phyloP scores from a whole-genome alignment of 768 basidiomycete species.

The Kwoniella sp. region DNA sequence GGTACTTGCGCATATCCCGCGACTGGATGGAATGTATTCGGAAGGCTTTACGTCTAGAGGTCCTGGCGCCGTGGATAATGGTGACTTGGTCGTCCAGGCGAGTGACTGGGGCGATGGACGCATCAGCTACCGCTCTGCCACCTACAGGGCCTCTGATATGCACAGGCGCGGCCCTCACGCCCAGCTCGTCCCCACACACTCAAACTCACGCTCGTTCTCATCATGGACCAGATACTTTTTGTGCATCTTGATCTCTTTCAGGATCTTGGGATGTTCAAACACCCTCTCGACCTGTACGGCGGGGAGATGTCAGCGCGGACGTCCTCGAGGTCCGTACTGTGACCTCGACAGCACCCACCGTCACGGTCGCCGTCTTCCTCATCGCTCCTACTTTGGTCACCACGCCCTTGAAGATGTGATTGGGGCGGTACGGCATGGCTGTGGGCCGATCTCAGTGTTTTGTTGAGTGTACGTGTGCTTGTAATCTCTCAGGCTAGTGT shows the following conservation, averaged over 20 bases:
- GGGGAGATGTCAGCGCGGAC: background rate
- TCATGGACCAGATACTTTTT: conserved; percentile 46
- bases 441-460: no score
- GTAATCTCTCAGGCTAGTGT: no score
- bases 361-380: conserved; percentile 47
- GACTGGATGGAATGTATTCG: conserved; percentile 12
- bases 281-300: conserved; percentile 26
- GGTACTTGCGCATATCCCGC: no score
- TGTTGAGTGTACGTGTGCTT: no score
- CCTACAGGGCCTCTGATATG: no score
- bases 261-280: conserved; percentile 43
- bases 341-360: conserved; percentile 19
- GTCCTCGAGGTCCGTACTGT: background rate
- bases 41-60: conserved; percentile 41
- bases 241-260: conserved; percentile 37
- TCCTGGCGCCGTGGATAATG: conserved; percentile 41
- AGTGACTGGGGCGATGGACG: conserved; percentile 17
- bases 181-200: no score
- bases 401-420: conserved; percentile 35
- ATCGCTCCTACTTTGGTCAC: conserved; percentile 46
- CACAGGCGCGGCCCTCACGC: no score
- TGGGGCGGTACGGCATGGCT: conserved; percentile 17
- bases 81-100: conserved; percentile 36
- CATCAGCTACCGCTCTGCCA: no score
- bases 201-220: conserved; percentile 39